Conservation (phyloP, 1,284 basidiomycete species). For the Leccinum pachyderme region DNA sequence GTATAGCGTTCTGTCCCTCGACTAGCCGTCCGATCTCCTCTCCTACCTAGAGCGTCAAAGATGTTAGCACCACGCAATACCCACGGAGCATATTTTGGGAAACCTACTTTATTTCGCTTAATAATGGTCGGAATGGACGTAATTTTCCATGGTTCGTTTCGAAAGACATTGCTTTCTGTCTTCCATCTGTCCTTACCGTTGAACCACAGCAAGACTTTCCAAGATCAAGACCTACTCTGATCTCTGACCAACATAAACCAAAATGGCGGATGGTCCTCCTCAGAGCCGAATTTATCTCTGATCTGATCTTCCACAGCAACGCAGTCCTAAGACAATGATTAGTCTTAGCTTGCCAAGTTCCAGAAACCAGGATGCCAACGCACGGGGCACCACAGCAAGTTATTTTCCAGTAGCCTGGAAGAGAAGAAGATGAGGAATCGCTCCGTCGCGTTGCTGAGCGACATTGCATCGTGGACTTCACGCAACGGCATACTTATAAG, state of each 20-base stretch:
- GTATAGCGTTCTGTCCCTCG: constrained; percentile 42
- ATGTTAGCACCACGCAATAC: background rate
- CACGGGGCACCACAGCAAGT: constrained; percentile 65
- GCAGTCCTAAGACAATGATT: constrained; percentile 58
- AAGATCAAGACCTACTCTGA: constrained; percentile 51
- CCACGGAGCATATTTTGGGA: constrained; percentile 2
- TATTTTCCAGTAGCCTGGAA: constrained; percentile 49
- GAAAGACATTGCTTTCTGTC: constrained; percentile 56
- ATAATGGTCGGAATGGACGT: constrained; percentile 72
- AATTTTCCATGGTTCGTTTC: constrained; percentile 66
- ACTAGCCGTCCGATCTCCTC: constrained; percentile 57
- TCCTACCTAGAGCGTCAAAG: constrained; percentile 38
- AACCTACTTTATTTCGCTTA: constrained; percentile 60
- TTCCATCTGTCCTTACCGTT: constrained; percentile 61
- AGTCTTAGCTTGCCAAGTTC: background rate
- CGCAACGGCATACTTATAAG: constrained; percentile 29
- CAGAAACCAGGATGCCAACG: constrained; percentile 22
- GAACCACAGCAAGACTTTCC: background rate
- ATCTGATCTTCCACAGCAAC: constrained; percentile 61
- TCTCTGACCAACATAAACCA: constrained; percentile 74
- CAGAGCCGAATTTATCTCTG: constrained; percentile 50
- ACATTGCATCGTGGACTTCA: constrained; percentile 32
- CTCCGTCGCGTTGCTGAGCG: constrained; percentile 43
- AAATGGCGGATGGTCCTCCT: constrained; percentile 57
- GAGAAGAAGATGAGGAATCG: constrained; percentile 66